Percentiles rank a stretch among this genome's conserved stretches.
Evolutionary conservation across 75 land plant species (phyloP).

Genomic region (Ceratopteris richardii): DNA sequence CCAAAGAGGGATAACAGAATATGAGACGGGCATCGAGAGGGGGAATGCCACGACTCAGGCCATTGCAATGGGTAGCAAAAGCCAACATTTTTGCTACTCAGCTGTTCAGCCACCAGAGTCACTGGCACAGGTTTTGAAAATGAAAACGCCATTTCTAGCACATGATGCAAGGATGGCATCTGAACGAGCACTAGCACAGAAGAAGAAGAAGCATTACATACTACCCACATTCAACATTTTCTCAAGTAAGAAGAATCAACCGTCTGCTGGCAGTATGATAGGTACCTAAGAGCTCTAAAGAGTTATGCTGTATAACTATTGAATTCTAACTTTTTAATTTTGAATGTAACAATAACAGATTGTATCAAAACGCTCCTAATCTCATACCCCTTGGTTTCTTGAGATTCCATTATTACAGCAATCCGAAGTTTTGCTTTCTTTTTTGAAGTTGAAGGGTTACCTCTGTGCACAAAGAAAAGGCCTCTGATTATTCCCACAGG

Average conservation of each 20-base stretch:
- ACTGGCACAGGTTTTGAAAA: conserved; percentile 7
- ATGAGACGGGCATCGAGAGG: conserved; percentile 7
- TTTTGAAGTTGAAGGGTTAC: no score
- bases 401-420: no score
- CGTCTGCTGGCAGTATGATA: background rate
- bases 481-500: no score
- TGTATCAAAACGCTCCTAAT: no score
- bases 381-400: no score
- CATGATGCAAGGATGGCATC: conserved; percentile 2
- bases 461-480: no score
- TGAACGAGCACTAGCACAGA: background rate
- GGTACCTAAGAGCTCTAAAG: no score
- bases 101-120: conserved; percentile 9
- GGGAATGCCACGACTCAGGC: background rate
- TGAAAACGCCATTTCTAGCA: background rate
- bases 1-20: conserved; percentile 49
- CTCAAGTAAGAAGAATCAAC: conserved; percentile 1
- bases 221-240: background rate
- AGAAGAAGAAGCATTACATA: conserved; percentile 1
- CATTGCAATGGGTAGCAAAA: background rate
- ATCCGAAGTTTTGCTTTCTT: no score
- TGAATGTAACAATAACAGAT: no score
- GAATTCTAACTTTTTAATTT: no score
- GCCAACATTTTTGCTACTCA: background rate
- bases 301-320: no score